Evolutionary conservation across 805 yeast genomes (phyloP).

Genomic region (Spathaspora girioi): DNA sequence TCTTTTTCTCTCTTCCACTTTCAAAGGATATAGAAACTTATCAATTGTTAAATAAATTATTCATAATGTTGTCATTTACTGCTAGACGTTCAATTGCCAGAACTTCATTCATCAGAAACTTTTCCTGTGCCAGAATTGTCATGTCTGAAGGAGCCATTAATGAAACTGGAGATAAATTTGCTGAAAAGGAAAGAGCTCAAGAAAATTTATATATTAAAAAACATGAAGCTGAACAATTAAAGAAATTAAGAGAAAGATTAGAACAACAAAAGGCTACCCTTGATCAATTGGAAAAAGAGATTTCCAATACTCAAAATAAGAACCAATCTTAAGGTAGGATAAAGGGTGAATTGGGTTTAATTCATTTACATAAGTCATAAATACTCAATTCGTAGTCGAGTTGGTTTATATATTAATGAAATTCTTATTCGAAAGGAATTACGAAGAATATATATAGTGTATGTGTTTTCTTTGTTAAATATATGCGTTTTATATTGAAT

Average conservation of each 20-base stretch:
- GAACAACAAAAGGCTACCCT: conserved; percentile 66
- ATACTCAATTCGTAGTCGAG: too few relatives aligned
- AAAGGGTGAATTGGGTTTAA: too few relatives aligned
- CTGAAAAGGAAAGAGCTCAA: conserved; percentile 89
- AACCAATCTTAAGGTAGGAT: background rate
- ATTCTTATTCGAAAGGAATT: background rate
- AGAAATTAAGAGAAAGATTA: conserved; percentile 69
- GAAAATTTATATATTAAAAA: conserved; percentile 83
- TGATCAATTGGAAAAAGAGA: conserved; percentile 46
- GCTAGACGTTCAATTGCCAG: conserved; percentile 15
- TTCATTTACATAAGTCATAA: too few relatives aligned
- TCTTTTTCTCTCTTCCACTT: background rate
- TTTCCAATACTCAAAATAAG: conserved; percentile 44
- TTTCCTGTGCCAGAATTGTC: conserved; percentile 27
- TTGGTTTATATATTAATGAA: background rate
- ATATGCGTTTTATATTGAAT: background rate
- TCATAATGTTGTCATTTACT: conserved; percentile 20
- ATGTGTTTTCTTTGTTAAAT: too few relatives aligned
- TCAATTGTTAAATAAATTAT: background rate
- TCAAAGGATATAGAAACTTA: background rate
- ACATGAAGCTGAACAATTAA: conserved; percentile 87
- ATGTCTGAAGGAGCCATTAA: conserved; percentile 21
- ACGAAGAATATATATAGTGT: background rate
- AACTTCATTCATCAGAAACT: conserved; percentile 18
- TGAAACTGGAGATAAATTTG: conserved; percentile 26